Evolutionary conservation across 2,329 filamentous ascomycete genomes (phyloP).

Genomic region (Apiospora aurea): DNA sequence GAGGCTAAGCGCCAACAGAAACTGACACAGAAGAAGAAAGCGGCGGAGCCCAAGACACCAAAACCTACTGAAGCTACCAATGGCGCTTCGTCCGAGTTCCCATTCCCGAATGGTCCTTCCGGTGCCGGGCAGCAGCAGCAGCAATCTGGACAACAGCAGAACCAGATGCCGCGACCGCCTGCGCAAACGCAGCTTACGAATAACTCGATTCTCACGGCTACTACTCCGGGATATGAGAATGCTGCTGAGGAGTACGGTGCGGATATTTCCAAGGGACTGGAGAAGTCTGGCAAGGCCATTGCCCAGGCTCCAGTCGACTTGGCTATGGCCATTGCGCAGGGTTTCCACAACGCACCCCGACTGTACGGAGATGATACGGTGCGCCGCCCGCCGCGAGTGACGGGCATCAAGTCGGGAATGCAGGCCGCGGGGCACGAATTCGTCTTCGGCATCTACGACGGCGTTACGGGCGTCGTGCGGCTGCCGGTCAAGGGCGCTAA

Average conservation of each 20-base stretch:
- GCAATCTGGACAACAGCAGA: constrained; percentile 21
- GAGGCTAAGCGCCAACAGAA: constrained; percentile 40
- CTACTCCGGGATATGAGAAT: constrained; percentile 39
- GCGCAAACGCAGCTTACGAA: constrained; percentile 24
- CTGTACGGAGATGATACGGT: constrained; percentile 76
- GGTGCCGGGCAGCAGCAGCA: constrained; percentile 25
- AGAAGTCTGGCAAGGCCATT: constrained; percentile 58
- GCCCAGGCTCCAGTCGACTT: constrained; percentile 66
- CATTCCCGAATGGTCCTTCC: constrained; percentile 19
- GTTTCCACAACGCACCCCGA: constrained; percentile 74
- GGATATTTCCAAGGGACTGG: constrained; percentile 60
- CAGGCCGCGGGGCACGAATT: constrained; percentile 68
- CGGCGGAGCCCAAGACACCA: constrained; percentile 30
- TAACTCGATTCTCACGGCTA: constrained; percentile 34
- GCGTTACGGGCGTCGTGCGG: constrained; percentile 66
- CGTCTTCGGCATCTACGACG: constrained; percentile 69
- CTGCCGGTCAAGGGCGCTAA: constrained; percentile 66
- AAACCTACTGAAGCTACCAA: constrained; percentile 10
- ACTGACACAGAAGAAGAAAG: constrained; percentile 32
- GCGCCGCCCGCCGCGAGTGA: constrained; percentile 67
- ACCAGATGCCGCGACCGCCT: constrained; percentile 18
- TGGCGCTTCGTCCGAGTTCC: background rate
- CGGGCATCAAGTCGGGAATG: constrained; percentile 69
- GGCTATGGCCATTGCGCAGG: constrained; percentile 68
- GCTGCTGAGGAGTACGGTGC: constrained; percentile 52